phyloP scores from a whole-genome alignment of 2,329 filamentous ascomycete species.

The Ceratocystis lukuohia region DNA sequence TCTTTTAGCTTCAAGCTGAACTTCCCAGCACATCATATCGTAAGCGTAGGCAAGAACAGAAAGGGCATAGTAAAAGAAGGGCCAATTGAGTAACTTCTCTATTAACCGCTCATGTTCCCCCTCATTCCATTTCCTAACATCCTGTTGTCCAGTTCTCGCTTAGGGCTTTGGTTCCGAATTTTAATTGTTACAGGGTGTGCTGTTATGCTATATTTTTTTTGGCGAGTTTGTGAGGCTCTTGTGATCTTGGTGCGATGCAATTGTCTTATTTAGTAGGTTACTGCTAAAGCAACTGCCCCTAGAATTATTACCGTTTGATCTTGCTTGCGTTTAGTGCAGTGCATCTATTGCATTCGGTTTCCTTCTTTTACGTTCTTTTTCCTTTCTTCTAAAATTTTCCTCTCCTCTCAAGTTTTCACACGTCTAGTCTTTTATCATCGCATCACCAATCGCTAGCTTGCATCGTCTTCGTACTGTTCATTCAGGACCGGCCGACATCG shows the following conservation, averaged over 20 bases:
- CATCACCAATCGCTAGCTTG: background rate
- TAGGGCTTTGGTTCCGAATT: background rate
- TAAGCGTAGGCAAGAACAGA: no score
- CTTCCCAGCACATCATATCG: no score
- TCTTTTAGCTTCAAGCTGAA: no score
- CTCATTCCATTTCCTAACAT: background rate
- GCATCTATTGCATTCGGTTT: background rate
- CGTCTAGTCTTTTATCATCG: background rate
- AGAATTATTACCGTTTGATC: background rate
- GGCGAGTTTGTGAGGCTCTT: background rate
- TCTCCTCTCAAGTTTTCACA: background rate
- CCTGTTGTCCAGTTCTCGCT: background rate
- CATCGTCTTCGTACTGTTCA: background rate
- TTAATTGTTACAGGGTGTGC: background rate
- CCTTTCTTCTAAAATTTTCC: background rate
- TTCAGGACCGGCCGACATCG: background rate
- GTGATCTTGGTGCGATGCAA: background rate
- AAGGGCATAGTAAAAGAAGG: no score
- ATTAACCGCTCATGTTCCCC: background rate
- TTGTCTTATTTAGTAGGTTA: background rate
- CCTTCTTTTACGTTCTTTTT: background rate
- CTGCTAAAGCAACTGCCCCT: background rate
- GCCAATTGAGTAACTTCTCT: background rate
- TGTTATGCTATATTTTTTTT: background rate
- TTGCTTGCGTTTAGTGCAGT: background rate